Percentiles rank a stretch among this genome's conserved stretches.
Conservation (phyloP, 2,329 filamentous ascomycete species). For the Cladophialophora yegresii region DNA sequence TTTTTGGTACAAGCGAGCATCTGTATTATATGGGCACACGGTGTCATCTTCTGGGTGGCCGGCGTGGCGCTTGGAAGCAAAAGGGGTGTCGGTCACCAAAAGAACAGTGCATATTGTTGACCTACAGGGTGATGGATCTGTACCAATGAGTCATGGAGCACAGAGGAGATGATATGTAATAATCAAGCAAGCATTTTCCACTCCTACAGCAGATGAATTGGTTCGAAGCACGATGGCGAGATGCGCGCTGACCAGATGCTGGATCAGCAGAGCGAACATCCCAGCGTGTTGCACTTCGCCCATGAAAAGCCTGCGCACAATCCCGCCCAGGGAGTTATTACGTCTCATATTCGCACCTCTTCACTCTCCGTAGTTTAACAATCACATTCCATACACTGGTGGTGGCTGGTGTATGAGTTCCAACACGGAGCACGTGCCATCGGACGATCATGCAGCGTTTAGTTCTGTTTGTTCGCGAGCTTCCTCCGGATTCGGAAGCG, state of each 20-base stretch:
- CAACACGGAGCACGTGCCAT: too few species aligned
- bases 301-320: too few species aligned
- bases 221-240: not conserved
- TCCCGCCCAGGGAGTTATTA: too few species aligned
- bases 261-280: not conserved
- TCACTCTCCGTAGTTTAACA: too few species aligned
- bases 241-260: not conserved
- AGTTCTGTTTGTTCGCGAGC: not conserved
- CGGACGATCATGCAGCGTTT: not conserved
- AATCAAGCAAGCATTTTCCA: slow-evolving; percentile 18
- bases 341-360: too few species aligned
- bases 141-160: slow-evolving; percentile 14
- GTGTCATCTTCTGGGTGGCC: not conserved
- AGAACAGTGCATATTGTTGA: not conserved
- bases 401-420: too few species aligned
- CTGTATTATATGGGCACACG: not conserved
- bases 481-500: slow-evolving; percentile 5
- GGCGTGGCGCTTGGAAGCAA: not conserved
- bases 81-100: not conserved
- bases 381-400: too few species aligned
- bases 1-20: not conserved
- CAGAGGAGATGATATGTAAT: slow-evolving; percentile 16
- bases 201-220: not conserved
- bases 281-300: too few species aligned
- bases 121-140: not conserved